Base-by-base conservation (phyloP, 139 green algal species). In the Micractinium sp. region DNA sequence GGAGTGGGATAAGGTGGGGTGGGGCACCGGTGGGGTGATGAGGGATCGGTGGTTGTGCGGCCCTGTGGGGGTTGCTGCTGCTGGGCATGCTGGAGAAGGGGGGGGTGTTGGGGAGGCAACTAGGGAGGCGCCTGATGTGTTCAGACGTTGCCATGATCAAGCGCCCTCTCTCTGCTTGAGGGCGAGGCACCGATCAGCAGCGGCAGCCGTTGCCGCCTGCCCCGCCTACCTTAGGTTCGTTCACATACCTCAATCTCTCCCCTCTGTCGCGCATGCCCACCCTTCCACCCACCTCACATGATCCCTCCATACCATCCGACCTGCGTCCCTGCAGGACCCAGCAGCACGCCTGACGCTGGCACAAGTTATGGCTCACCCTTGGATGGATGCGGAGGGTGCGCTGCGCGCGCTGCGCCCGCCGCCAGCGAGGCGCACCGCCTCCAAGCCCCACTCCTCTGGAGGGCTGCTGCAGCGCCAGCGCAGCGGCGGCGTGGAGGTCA, bases 341-440 rank as follows among this genome's bases (percentile, higher is more conserved):
- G 90, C 92, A 33, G 88, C 94, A 78, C 94, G 96, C 41, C 95
- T 97, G 63, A 95, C 90, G 0, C 88, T 98, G 33, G 56, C 60
- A 29, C 89, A 94, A 33, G 83, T 97, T 35, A 95, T 96, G 91
- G 81, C 69, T 2, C 96, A 98, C 86, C 89, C 94, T 20, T 98
- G 96, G 96, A 91, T 96, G 14, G 96, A 94, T 18, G 81, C 76
- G 4, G 89, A 79, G 33, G 88, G 91, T 77, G 60, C 39, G 3
- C 76, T 94, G 81, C 89, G 81, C 35, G 87, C 92, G 66, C 88
- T 91, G 88, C 41, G 13, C 74, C 63, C 66, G 38, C 77, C 82
- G 56, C 47, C 79, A 25, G 38, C 66, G 19, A 29, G 35, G 22
- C 9, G 61, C 33, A 23, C 14, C 35, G 3, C 74, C 83, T 36